phyloP scores from a whole-genome alignment of 1,284 basidiomycete species.

The Stereum hirsutum region DNA sequence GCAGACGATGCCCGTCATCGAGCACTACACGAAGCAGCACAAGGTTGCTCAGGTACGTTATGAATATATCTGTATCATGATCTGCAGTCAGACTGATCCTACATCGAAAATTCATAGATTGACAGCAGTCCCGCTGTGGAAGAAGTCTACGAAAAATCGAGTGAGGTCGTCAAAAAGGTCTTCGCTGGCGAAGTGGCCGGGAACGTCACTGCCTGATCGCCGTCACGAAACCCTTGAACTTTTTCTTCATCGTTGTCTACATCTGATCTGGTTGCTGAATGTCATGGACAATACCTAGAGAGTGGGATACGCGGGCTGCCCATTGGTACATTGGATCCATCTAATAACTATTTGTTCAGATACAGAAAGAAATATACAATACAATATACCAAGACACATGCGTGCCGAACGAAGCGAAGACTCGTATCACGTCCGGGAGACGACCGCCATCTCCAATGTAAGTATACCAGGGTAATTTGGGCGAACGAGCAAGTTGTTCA shows the following conservation, averaged over 20 bases:
- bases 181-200: constrained; percentile 19
- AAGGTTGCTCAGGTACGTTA: constrained; percentile 77
- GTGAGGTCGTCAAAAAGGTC: constrained; percentile 39
- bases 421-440: too few species aligned
- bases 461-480: too few species aligned
- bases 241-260: too few species aligned
- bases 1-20: constrained; percentile 94
- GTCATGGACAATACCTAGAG: too few species aligned
- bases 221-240: too few species aligned
- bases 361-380: neutral
- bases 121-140: constrained; percentile 72
- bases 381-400: too few species aligned
- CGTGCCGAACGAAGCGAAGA: too few species aligned
- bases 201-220: constrained; percentile 18
- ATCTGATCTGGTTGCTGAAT: too few species aligned
- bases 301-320: neutral
- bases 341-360: neutral
- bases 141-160: constrained; percentile 60
- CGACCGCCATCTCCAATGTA: too few species aligned
- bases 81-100: neutral
- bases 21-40: constrained; percentile 64
- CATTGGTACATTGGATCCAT: neutral
- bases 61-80: neutral
- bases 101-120: constrained; percentile 41
- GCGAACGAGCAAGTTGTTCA: too few species aligned